Evolutionary conservation across 306 rosid genomes (phyloP).

Genomic region (Malus sieversii): DNA sequence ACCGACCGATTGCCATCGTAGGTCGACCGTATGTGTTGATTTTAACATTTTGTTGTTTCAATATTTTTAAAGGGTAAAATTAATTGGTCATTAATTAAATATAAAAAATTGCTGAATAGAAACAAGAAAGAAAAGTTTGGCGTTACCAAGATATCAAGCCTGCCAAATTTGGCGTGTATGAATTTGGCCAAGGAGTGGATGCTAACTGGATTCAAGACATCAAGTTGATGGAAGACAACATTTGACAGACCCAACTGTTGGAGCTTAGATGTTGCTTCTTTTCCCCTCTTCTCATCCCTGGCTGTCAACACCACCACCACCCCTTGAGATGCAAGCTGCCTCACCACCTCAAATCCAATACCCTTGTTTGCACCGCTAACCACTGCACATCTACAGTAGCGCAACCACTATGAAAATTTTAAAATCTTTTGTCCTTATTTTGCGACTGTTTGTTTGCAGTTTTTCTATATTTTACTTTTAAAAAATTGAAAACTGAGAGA

Average conservation of each 20-base stretch:
- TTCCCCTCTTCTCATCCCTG: conserved; percentile 37
- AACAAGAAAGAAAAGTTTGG: neutral
- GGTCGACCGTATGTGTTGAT: no score
- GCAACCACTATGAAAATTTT: no score
- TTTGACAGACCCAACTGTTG: conserved; percentile 26
- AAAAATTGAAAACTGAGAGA: no score
- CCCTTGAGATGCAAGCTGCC: conserved; percentile 36
- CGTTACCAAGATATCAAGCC: conserved; percentile 51
- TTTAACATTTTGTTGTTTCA: no score
- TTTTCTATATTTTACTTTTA: no score
- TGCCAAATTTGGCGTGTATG: conserved; percentile 27
- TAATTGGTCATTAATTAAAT: no score
- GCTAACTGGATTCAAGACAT: conserved; percentile 34
- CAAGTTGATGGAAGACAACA: conserved; percentile 46
- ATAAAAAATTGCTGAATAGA: neutral
- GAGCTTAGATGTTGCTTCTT: conserved; percentile 32
- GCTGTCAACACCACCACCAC: conserved; percentile 46
- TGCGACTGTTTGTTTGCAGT: no score
- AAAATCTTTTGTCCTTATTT: no score
- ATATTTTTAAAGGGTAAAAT: no score
- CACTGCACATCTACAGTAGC: conserved; percentile 29
- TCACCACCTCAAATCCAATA: conserved; percentile 37
- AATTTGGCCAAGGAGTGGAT: conserved; percentile 32
- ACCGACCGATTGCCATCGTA: no score
- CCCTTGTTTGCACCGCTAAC: conserved; percentile 56